These are phyloP conservation scores for Chimonanthus praecox DNA, from an alignment of 164 flowering plant genomes.

Conservation along the genomic window DNA sequence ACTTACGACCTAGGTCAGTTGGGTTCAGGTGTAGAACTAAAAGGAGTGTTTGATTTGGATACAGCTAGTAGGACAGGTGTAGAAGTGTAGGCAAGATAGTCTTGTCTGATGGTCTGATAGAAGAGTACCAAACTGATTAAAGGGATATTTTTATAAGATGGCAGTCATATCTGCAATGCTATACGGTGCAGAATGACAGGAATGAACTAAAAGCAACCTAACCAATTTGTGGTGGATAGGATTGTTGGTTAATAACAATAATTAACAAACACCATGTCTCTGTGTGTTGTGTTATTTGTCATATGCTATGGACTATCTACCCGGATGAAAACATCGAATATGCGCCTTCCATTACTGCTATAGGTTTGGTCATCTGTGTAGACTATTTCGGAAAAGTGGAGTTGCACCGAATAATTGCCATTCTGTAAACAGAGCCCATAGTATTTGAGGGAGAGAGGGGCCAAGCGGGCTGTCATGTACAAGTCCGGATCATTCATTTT, in stretches of 20 bases:
- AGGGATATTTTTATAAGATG: no score
- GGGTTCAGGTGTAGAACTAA: no score
- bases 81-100: no score
- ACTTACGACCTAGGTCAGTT: no score
- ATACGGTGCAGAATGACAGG: no score
- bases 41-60: no score
- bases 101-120: no score
- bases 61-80: no score
- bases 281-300: background rate
- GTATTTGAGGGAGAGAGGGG: constrained; percentile 10
- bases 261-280: background rate
- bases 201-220: no score
- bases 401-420: constrained; percentile 11
- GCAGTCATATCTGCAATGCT: no score
- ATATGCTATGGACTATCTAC: background rate
- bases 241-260: background rate
- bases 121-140: no score
- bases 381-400: constrained; percentile 14
- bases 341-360: constrained; percentile 7
- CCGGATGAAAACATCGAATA: constrained; percentile 14
- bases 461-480: constrained; percentile 9
- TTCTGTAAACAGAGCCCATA: constrained; percentile 9
- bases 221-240: background rate
- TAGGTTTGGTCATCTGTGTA: constrained; percentile 6
- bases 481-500: constrained; percentile 4